A percentile compares a stretch with the other conserved stretches of the same genome.
These are phyloP conservation scores for Tetrahymena borealis DNA, from an alignment of 73 alveolate species.

Conservation along the genomic window DNA sequence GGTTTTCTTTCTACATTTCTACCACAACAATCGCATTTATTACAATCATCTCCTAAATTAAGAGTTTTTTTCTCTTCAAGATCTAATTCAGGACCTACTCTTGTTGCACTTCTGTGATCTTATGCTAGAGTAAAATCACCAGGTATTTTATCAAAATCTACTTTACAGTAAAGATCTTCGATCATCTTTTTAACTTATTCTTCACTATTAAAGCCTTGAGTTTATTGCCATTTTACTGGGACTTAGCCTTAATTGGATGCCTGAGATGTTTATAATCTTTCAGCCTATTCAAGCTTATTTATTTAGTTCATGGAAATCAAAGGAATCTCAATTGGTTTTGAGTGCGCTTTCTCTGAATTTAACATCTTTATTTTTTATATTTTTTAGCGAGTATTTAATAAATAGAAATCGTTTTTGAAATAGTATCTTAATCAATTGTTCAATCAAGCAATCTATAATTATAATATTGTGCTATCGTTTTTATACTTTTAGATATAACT, in stretches of 20 bases:
- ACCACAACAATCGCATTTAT: background rate
- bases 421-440: too few species aligned
- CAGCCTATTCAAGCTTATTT: too few species aligned
- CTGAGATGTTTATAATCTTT: background rate
- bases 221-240: background rate
- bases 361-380: too few species aligned
- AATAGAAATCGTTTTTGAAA: too few species aligned
- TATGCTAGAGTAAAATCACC: background rate
- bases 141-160: background rate
- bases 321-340: too few species aligned
- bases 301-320: too few species aligned
- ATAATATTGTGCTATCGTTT: too few species aligned
- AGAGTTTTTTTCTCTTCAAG: background rate
- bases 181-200: background rate
- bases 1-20: slow-evolving; percentile 2
- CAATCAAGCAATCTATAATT: too few species aligned
- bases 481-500: too few species aligned
- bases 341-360: too few species aligned
- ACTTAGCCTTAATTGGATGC: background rate
- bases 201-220: background rate
- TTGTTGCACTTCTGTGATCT: background rate
- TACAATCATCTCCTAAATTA: background rate
- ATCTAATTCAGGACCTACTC: background rate
- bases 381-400: too few species aligned
- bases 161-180: background rate